These are phyloP conservation scores for Scheffersomyces spartinae DNA, from an alignment of 805 yeast genomes.

Conservation along the genomic window DNA sequence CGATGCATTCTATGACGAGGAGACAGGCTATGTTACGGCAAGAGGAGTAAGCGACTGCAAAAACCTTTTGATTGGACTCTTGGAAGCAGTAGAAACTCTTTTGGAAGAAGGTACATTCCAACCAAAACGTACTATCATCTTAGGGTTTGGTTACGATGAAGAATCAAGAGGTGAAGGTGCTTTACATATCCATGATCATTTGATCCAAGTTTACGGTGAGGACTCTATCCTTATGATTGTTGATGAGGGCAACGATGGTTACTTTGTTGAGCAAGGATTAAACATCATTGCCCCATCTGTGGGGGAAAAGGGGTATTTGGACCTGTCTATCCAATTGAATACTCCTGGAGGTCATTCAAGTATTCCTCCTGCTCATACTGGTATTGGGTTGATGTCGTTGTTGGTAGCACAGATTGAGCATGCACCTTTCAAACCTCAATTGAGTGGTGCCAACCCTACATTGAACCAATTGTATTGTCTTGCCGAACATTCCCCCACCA, in stretches of 20 bases:
- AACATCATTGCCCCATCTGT: constrained; percentile 35
- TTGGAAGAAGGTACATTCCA: constrained; percentile 18
- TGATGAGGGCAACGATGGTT: no score
- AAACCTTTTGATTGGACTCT: constrained; percentile 29
- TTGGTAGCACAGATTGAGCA: constrained; percentile 28
- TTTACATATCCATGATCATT: constrained; percentile 17
- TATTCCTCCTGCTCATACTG: constrained; percentile 37
- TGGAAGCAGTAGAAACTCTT: constrained; percentile 25
- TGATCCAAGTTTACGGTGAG: constrained; percentile 27
- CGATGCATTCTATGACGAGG: constrained; percentile 26
- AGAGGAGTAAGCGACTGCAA: constrained; percentile 34
- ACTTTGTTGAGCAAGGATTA: constrained; percentile 22
- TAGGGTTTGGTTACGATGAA: constrained; percentile 43
- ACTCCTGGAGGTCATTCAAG: constrained; percentile 44
- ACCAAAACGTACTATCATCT: constrained; percentile 32
- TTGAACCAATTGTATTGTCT: constrained; percentile 32
- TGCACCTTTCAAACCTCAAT: constrained; percentile 20
- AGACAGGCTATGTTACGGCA: constrained; percentile 24
- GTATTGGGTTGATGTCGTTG: constrained; percentile 35
- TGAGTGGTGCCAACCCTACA: constrained; percentile 33
- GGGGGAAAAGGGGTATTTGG: constrained; percentile 37
- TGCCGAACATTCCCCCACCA: constrained; percentile 30
- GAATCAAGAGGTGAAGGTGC: constrained; percentile 35
- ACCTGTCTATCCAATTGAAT: constrained; percentile 26
- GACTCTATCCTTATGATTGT: constrained; percentile 32